These are phyloP conservation scores for Dionaea muscipula DNA, from an alignment of 179 eudicot genomes.

Conservation along the genomic window DNA sequence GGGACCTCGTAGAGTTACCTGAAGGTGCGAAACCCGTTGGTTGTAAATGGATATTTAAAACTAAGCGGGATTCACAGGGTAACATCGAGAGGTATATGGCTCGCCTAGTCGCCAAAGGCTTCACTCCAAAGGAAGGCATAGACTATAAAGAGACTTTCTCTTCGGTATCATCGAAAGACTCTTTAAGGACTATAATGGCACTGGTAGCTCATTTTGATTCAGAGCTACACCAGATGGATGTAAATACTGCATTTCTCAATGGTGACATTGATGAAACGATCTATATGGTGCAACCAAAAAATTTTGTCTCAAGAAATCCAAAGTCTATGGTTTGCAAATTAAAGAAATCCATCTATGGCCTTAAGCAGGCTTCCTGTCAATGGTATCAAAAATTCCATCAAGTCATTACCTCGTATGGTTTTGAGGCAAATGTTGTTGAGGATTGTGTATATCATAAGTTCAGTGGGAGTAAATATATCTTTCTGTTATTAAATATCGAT, in stretches of 20 bases:
- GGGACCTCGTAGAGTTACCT: conserved; percentile 7
- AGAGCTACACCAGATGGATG: not conserved
- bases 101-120: conserved; percentile 1
- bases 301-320: not conserved
- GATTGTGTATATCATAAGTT: too few relatives aligned
- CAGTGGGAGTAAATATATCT: too few relatives aligned
- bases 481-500: too few relatives aligned
- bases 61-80: conserved; percentile 1
- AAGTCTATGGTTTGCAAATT: not conserved
- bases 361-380: not conserved
- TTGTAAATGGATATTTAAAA: conserved; percentile 6
- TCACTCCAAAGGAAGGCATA: not conserved
- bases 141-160: not conserved
- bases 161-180: conserved; percentile 1
- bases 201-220: not conserved
- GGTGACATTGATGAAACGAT: not conserved
- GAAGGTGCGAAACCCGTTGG: not conserved
- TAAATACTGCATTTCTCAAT: not conserved
- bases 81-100: not conserved
- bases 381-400: too few relatives aligned
- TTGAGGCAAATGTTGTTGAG: too few relatives aligned
- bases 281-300: not conserved
- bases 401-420: too few relatives aligned
- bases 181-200: not conserved
- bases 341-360: not conserved